Conservation (phyloP, 2,329 filamentous ascomycete genomes). For the Trichoderma sp. region DNA sequence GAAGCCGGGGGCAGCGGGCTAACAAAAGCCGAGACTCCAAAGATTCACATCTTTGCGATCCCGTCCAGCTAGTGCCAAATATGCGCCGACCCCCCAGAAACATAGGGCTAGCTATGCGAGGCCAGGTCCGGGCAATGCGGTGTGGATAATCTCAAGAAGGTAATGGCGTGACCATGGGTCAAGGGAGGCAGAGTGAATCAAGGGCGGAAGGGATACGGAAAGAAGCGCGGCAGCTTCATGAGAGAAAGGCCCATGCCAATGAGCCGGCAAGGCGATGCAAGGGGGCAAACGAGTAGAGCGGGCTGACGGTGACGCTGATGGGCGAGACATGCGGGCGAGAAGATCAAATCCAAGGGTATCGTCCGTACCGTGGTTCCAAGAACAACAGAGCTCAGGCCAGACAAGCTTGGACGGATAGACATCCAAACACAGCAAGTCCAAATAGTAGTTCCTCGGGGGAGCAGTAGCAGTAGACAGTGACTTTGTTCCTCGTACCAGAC, state of each 20-base stretch:
- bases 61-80: neutral
- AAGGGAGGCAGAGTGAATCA: neutral
- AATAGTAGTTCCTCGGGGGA: neutral
- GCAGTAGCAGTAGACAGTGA: neutral
- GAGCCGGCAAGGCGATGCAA: constrained; percentile 14
- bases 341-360: constrained; percentile 6
- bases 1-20: constrained; percentile 13
- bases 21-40: constrained; percentile 16
- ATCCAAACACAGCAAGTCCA: neutral
- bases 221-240: neutral
- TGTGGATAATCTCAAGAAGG: neutral
- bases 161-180: constrained; percentile 3
- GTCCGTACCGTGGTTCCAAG: neutral
- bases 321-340: neutral
- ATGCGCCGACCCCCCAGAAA: neutral
- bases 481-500: neutral
- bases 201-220: neutral
- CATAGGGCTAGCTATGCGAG: constrained; percentile 12
- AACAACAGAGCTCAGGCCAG: neutral
- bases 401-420: constrained; percentile 1
- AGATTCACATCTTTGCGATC: neutral
- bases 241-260: constrained; percentile 15
- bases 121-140: neutral
- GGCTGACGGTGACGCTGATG: constrained; percentile 24
- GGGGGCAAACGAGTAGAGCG: constrained; percentile 17